Percentiles rank a stretch among this genome's conserved stretches.
phyloP scores from a whole-genome alignment of 139 green algal genomes.

The Chlorella vulgaris region DNA sequence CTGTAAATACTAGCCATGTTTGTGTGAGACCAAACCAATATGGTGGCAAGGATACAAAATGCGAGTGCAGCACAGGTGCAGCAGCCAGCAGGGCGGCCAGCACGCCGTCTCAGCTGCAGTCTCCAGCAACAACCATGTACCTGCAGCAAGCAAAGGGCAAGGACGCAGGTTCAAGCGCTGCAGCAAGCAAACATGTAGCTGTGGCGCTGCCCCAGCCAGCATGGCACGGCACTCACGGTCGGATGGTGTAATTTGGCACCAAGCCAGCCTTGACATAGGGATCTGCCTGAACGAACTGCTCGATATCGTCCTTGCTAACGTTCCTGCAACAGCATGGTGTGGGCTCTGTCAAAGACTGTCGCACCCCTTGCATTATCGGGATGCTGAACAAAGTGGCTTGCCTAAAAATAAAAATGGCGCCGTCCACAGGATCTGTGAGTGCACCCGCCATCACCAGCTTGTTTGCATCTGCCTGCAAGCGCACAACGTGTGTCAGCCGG shows the following conservation, averaged over 20 bases:
- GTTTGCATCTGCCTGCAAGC: conserved; percentile 53
- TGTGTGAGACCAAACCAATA: too few species aligned
- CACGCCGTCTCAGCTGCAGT: conserved; percentile 10
- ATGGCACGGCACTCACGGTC: not conserved
- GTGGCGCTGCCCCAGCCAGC: not conserved
- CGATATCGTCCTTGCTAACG: conserved; percentile 61
- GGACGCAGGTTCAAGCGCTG: not conserved
- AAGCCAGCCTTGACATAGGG: conserved; percentile 76
- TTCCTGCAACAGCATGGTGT: not conserved
- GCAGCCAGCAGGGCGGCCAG: too few species aligned
- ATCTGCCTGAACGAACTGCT: conserved; percentile 67
- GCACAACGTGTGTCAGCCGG: not conserved
- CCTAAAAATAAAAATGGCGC: conserved; percentile 71
- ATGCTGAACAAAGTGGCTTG: too few species aligned
- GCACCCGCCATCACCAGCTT: conserved; percentile 77
- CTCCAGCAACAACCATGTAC: conserved; percentile 16
- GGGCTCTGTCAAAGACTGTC: too few species aligned
- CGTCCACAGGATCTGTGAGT: conserved; percentile 65
- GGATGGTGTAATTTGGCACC: conserved; percentile 50
- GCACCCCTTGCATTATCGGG: not conserved
- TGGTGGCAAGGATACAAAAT: too few species aligned
- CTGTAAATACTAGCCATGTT: too few species aligned
- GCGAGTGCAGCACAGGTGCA: too few species aligned
- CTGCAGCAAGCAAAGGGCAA: not conserved
- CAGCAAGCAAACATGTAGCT: not conserved